Base-by-base conservation (phyloP, 495 filamentous ascomycete genomes). In the Annulohypoxylon nitens region DNA sequence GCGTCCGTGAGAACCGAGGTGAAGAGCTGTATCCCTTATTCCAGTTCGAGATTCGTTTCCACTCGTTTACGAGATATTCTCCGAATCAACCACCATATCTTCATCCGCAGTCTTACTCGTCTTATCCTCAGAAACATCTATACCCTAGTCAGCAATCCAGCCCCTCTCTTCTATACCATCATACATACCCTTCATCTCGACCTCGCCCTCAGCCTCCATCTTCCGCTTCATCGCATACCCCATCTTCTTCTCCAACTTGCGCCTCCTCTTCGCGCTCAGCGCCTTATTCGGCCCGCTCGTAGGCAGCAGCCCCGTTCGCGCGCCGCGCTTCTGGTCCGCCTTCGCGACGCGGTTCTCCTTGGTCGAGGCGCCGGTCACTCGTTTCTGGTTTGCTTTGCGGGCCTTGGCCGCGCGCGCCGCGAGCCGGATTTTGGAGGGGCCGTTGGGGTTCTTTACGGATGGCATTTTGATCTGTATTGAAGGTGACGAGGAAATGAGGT, bases 391-490 rank as follows among this genome's bases (percentile, higher is more conserved):
- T 43, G 76, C 61, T 58, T 82, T 80, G 23, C 71, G 73, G 4
- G 68, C 62, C 48, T 74, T 79, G 43, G 77, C 75, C 2, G 78
- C 77, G 26, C 77, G 79, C 4, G 82, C 82, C 11, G 73, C 71
- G 7, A 81, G 77, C 2, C 82, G 77, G 78, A 83, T 83, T 25
- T 80, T 79, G 26, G 81, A 84, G 18, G 79, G 71, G n/a, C 76
- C 75, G 75, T 86, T 86, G 63, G 84, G 83, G 75, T 86, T 86
- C 43, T 84, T 84, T 43, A 80, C 75, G 39, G 81, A 83, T 12
- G 78, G 76, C 83, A 85, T 85, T 41, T 43, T 78, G 48, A 7
- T 11, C 9, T 26, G 47, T 8, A 20, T 10, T 26, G 11, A 4
- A 1, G 3, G 39, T 14, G 39, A 14, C 4, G 3, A 10, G 39